These are phyloP conservation scores for Meira miltonrushii DNA, from an alignment of 1,284 basidiomycete genomes.

Conservation along the genomic window DNA sequence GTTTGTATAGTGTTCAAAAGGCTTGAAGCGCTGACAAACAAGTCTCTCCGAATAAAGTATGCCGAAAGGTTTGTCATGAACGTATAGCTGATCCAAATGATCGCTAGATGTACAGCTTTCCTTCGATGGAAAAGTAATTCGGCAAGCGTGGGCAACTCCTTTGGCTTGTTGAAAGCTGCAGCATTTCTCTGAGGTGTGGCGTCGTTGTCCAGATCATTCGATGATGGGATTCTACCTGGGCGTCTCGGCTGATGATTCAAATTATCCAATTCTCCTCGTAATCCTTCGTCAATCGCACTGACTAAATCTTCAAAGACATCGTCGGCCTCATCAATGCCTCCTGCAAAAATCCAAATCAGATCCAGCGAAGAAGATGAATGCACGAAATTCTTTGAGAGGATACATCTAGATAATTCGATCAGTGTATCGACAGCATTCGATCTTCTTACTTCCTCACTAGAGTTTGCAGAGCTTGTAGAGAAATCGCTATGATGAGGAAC, in stretches of 20 bases:
- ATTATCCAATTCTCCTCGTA: slow-evolving; percentile 20
- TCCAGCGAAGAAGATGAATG: slow-evolving; percentile 31
- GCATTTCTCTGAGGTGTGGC: background rate
- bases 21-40: slow-evolving; percentile 32
- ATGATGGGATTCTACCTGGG: background rate
- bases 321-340: slow-evolving; percentile 48
- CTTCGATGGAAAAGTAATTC: background rate
- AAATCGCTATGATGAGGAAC: background rate
- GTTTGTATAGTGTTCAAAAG: slow-evolving; percentile 22
- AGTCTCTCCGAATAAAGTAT: slow-evolving; percentile 44
- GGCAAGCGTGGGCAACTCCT: background rate
- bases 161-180: background rate
- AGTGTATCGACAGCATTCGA: slow-evolving; percentile 42
- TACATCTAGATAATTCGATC: slow-evolving; percentile 33
- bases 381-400: slow-evolving; percentile 38
- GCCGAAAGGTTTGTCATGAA: slow-evolving; percentile 37
- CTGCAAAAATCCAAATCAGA: slow-evolving; percentile 41
- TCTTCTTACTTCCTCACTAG: slow-evolving; percentile 27
- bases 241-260: background rate
- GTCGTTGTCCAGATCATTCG: background rate
- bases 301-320: slow-evolving; percentile 42
- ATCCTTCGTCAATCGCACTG: slow-evolving; percentile 31
- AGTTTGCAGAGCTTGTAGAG: slow-evolving; percentile 15
- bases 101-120: slow-evolving; percentile 27
- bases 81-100: slow-evolving; percentile 35